Conservation (phyloP, 148 eudicot genomes). For the Dianthus caryophyllus region DNA sequence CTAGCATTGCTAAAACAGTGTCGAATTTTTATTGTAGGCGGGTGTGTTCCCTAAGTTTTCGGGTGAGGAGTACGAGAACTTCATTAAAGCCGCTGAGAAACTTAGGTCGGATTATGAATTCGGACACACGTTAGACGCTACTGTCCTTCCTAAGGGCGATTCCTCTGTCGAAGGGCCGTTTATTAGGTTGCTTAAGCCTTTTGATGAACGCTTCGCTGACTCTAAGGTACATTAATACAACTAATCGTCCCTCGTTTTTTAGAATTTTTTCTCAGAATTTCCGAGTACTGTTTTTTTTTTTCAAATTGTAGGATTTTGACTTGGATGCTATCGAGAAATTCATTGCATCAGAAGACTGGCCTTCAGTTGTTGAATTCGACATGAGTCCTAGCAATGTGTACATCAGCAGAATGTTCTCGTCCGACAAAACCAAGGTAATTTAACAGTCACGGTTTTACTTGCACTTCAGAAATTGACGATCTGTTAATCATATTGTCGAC, state of each 20-base stretch:
- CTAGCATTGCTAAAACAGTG: neutral
- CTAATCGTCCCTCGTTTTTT: neutral
- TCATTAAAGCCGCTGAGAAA: slow-evolving; percentile 61
- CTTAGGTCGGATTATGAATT: slow-evolving; percentile 72
- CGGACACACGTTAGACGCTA: slow-evolving; percentile 69
- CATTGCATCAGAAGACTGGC: slow-evolving; percentile 50
- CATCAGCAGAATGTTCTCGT: slow-evolving; percentile 51
- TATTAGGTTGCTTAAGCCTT: slow-evolving; percentile 79
- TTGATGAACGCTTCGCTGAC: slow-evolving; percentile 80
- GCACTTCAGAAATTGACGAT: neutral
- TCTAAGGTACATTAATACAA: slow-evolving; percentile 46
- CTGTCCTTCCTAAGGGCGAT: slow-evolving; percentile 68
- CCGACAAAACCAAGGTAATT: slow-evolving; percentile 57
- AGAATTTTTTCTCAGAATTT: too few species aligned
- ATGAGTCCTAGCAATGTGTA: slow-evolving; percentile 54
- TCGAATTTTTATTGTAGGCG: slow-evolving; percentile 34
- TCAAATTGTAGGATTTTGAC: slow-evolving; percentile 55
- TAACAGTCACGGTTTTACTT: neutral
- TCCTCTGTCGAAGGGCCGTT: slow-evolving; percentile 54
- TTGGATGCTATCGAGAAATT: slow-evolving; percentile 57
- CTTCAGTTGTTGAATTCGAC: slow-evolving; percentile 53
- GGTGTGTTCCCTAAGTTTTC: slow-evolving; percentile 76
- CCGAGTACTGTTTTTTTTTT: neutral
- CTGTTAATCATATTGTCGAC: neutral
- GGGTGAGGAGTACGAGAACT: slow-evolving; percentile 73